A percentile compares a stretch with the other conserved stretches of the same genome.
phyloP scores from a whole-genome alignment of 768 basidiomycete species.

The Gymnopilus dilepis region DNA sequence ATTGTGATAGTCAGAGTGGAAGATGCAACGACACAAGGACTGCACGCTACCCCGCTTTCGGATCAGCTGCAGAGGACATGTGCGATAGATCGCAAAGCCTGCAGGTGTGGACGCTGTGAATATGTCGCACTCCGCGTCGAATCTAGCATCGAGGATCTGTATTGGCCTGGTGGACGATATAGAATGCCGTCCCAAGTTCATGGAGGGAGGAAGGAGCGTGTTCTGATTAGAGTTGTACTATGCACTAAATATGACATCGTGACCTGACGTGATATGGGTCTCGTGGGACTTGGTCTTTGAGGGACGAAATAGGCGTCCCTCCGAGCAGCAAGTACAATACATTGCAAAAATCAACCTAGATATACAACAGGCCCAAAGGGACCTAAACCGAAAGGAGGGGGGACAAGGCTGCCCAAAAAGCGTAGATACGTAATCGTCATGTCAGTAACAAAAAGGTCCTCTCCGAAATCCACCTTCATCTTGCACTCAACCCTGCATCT shows the following conservation, averaged over 20 bases:
- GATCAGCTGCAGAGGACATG: slow-evolving; percentile 76
- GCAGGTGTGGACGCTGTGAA: slow-evolving; percentile 81
- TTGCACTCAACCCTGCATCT: not conserved
- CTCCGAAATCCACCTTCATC: slow-evolving; percentile 1
- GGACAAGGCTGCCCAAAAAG: not conserved
- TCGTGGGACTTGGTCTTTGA: slow-evolving; percentile 4
- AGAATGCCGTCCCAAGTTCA: slow-evolving; percentile 88
- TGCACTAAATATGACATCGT: slow-evolving; percentile 15
- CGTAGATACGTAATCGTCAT: slow-evolving; percentile 1
- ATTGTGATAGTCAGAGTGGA: slow-evolving; percentile 20
- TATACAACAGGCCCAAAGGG: slow-evolving; percentile 18
- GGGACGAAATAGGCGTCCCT: not conserved
- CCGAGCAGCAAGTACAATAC: not conserved
- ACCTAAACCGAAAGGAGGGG: slow-evolving; percentile 15
- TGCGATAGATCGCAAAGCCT: slow-evolving; percentile 83
- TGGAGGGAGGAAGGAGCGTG: slow-evolving; percentile 40
- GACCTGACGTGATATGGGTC: not conserved
- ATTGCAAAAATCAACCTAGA: slow-evolving; percentile 19
- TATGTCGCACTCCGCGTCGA: slow-evolving; percentile 80
- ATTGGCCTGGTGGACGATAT: slow-evolving; percentile 79
- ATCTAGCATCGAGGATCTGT: slow-evolving; percentile 76
- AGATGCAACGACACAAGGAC: not conserved
- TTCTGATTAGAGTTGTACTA: slow-evolving; percentile 6
- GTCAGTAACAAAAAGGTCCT: slow-evolving; percentile 13
- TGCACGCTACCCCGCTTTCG: slow-evolving; percentile 73